Evolutionary conservation across 2,329 filamentous ascomycete species (phyloP), one percentile per base, ranked within the genome.

Genomic region (Stemphylium lycopersici): DNA sequence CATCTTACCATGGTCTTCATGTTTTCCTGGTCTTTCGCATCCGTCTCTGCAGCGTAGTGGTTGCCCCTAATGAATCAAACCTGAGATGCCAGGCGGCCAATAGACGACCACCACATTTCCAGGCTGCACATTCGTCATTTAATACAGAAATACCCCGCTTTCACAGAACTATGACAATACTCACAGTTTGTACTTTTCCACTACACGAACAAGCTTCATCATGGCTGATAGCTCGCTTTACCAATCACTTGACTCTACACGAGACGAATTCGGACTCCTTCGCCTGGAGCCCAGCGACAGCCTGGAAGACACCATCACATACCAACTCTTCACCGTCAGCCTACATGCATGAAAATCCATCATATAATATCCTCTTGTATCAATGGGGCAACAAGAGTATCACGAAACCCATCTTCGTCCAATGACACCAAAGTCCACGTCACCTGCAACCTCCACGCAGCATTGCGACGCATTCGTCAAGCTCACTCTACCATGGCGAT

Each of bases 311-410:
- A 32, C 15, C 6, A 47, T 47, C 7, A 11, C 44, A 7, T 39
- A 24, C 8, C 34, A 31, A 2, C 44, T 47, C 18, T 32, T 47
- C 34, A 48, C 18, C 6, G 22, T 34, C 26, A 39, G 37, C 16
- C 34, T 61, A 0, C 2, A 22, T 5, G 46, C 2, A 22, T 5
- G 46, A 63, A n/a, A 10, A 38, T 1, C 60, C 48, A 10, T 26
- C 18, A 3, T 63, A 56, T 20, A 41, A 38, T 3, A 50, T 58
- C n/a, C 33, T 59, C 13, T 59, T 56, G 0, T 63, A 63, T 4
- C 42, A 44, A 1, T 63, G 52, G 58, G 58, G 44, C 11, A 22
- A 54, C 8, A 13, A 16, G 1, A 20, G 6, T 6, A 16, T 13
- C 12, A 51, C 26, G 2, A 20, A 26, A 7, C 11, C 16, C 6